Percentiles rank a stretch among this genome's conserved stretches.
Evolutionary conservation across 2,329 filamentous ascomycete species (phyloP).

Genomic region (Diaporthe capsici): DNA sequence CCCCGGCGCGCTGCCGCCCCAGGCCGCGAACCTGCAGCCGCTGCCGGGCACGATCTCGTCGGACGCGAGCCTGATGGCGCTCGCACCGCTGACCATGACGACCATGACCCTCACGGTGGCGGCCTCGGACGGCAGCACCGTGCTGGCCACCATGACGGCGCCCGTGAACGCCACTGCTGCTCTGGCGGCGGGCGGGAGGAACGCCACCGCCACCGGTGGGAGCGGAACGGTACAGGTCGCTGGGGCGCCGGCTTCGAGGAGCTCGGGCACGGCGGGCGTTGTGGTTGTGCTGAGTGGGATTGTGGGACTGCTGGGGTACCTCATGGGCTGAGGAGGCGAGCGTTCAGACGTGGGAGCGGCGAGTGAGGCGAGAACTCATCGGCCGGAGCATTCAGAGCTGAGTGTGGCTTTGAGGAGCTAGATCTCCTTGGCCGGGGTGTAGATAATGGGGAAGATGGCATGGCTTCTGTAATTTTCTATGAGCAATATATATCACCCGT

Average conservation of each 20-base stretch:
- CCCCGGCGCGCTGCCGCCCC: neutral
- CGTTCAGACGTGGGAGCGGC: neutral
- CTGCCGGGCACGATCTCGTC: conserved; percentile 18
- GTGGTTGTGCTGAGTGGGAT: conserved; percentile 14
- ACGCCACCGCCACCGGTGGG: neutral
- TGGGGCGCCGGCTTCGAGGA: conserved; percentile 12
- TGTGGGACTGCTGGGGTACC: conserved; percentile 10
- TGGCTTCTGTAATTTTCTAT: conserved; percentile 18
- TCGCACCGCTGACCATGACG: conserved; percentile 34
- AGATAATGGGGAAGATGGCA: conserved; percentile 6
- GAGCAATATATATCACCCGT: neutral
- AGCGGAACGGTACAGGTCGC: conserved; percentile 16
- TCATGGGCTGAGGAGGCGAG: conserved; percentile 15
- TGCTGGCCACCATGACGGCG: conserved; percentile 35
- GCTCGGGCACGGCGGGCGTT: conserved; percentile 15
- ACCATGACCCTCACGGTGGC: conserved; percentile 29
- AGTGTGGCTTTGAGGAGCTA: conserved; percentile 27
- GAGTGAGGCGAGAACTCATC: neutral
- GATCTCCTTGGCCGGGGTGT: conserved; percentile 14
- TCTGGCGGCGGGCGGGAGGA: neutral
- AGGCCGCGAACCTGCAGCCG: conserved; percentile 29
- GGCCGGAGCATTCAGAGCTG: neutral
- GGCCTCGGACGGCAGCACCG: neutral
- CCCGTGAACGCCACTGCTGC: neutral
- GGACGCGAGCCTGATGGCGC: conserved; percentile 29